Evolutionary conservation across 192 early-diverging fungal genomes (phyloP).

Genomic region (Hyaloraphidium curvatum): DNA sequence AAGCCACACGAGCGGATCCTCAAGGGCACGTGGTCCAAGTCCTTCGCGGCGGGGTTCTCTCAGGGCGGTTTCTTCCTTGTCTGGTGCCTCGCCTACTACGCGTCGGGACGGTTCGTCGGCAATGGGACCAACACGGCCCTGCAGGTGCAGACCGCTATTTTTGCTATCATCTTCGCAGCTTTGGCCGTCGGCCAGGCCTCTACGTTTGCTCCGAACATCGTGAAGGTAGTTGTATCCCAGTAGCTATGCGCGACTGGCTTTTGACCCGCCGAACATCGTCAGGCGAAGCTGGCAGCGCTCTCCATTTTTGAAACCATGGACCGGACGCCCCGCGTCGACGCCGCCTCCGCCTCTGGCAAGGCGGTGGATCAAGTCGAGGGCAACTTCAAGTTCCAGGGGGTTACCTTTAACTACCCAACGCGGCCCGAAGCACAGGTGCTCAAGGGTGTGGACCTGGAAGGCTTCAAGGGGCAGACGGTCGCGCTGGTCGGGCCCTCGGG

Average conservation of each 20-base stretch:
- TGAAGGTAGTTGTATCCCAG: no score
- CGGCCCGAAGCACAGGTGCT: conserved; percentile 18
- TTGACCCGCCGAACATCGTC: no score
- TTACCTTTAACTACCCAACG: conserved; percentile 17
- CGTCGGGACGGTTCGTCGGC: background rate
- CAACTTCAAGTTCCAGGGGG: conserved; percentile 6
- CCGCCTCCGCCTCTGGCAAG: conserved; percentile 5
- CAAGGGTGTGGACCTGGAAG: conserved; percentile 6
- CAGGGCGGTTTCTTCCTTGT: background rate
- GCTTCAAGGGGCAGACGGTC: conserved; percentile 37
- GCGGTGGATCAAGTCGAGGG: no score
- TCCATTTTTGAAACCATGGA: conserved; percentile 28
- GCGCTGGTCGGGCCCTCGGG: conserved; percentile 73
- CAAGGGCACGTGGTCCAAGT: background rate
- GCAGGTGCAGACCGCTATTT: background rate
- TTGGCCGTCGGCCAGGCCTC: background rate
- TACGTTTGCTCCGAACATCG: background rate
- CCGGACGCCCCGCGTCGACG: conserved; percentile 25
- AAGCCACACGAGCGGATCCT: background rate
- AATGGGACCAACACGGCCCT: background rate
- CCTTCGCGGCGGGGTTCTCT: background rate
- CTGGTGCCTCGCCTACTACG: background rate
- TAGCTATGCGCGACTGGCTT: no score
- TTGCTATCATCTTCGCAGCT: background rate
- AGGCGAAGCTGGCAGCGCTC: conserved; percentile 28